Conservation (phyloP, 2,329 filamentous ascomycete genomes). For the Claviceps lovelessii region DNA sequence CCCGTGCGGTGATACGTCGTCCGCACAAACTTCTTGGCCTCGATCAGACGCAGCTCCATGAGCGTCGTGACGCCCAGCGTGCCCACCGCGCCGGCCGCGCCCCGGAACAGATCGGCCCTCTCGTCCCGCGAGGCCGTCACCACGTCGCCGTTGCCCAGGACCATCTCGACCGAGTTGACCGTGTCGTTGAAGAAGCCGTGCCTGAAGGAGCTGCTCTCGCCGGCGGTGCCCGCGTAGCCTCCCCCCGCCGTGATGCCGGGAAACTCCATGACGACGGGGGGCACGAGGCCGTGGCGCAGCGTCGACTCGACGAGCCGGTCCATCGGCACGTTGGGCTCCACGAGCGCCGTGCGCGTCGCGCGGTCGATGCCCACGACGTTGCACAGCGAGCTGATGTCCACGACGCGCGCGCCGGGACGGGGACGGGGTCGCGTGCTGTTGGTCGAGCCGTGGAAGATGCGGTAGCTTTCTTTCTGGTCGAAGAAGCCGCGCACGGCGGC, state of each 20-base stretch:
- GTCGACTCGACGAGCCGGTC: conserved; percentile 53
- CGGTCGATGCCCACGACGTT: conserved; percentile 51
- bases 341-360: conserved; percentile 41
- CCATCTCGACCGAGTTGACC: conserved; percentile 50
- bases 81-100: conserved; percentile 52
- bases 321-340: conserved; percentile 67
- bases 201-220: conserved; percentile 55
- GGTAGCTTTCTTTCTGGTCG: conserved; percentile 42
- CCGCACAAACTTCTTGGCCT: conserved; percentile 46
- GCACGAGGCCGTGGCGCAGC: conserved; percentile 49
- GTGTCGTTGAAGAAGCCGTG: conserved; percentile 59
- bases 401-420: conserved; percentile 14
- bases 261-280: conserved; percentile 63
- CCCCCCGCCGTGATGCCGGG: conserved; percentile 62
- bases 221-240: conserved; percentile 55
- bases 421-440: conserved; percentile 51
- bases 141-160: conserved; percentile 52
- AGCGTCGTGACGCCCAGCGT: conserved; percentile 54
- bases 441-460: conserved; percentile 64
- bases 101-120: conserved; percentile 45
- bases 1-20: conserved; percentile 44
- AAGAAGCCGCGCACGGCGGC: conserved; percentile 33
- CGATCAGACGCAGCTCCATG: conserved; percentile 48
- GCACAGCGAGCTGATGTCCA: conserved; percentile 52
- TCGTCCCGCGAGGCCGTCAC: conserved; percentile 33